A percentile compares a stretch with the other conserved stretches of the same genome.
Evolutionary conservation across 2,329 filamentous ascomycete genomes (phyloP).

Genomic region (Tolypocladium paradoxum): DNA sequence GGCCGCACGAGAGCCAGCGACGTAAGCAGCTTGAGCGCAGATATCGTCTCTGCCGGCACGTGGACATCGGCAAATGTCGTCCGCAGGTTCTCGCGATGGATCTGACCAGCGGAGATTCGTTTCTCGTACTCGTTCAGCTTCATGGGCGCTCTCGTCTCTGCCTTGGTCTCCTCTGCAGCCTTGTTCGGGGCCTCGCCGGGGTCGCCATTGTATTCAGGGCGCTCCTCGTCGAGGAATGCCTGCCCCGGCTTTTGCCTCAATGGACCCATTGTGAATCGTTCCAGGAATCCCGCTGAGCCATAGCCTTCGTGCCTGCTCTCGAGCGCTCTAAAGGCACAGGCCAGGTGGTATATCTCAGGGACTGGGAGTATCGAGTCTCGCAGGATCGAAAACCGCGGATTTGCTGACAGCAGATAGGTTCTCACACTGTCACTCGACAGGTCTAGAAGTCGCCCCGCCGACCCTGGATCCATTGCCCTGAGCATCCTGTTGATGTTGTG

Average conservation of each 20-base stretch:
- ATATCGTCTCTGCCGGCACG: constrained; percentile 69
- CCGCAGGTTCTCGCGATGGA: constrained; percentile 70
- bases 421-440: constrained; percentile 14
- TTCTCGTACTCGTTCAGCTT: constrained; percentile 70
- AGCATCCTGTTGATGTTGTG: constrained; percentile 37
- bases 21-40: constrained; percentile 80
- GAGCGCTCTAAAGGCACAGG: constrained; percentile 18
- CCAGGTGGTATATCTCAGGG: constrained; percentile 28
- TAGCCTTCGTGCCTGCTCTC: constrained; percentile 10
- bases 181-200: constrained; percentile 14
- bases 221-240: constrained; percentile 18
- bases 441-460: constrained; percentile 1
- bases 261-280: constrained; percentile 21
- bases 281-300: constrained; percentile 15
- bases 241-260: constrained; percentile 20
- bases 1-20: constrained; percentile 77
- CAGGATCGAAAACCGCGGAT: constrained; percentile 17
- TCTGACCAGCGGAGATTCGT: constrained; percentile 68
- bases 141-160: constrained; percentile 12
- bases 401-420: constrained; percentile 14
- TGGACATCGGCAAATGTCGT: constrained; percentile 86
- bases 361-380: constrained; percentile 24
- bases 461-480: constrained; percentile 20
- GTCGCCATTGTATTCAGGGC: constrained; percentile 11
- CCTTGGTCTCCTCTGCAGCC: constrained; percentile 17